Conservation (phyloP, 1,284 basidiomycete species). For the Ustilago hordei region DNA sequence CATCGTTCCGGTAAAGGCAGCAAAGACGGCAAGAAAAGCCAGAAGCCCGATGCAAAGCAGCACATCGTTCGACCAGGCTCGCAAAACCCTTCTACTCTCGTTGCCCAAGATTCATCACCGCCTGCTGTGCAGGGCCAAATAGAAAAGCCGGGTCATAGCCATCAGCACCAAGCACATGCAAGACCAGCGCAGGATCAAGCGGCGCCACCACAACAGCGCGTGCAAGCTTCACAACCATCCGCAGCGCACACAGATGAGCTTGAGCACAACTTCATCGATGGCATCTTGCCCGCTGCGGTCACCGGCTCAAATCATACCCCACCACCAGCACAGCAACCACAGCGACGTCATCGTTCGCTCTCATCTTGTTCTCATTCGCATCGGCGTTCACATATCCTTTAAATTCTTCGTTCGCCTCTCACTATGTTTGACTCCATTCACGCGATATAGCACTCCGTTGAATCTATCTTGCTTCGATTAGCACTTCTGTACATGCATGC, state of each 20-base stretch:
- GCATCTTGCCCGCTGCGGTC: slow-evolving; percentile 2
- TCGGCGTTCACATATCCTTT: slow-evolving; percentile 35
- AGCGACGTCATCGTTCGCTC: slow-evolving; percentile 34
- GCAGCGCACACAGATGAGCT: slow-evolving; percentile 5
- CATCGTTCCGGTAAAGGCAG: not conserved
- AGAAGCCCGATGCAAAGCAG: not conserved
- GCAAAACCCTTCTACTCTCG: slow-evolving; percentile 1
- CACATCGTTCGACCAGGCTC: not conserved
- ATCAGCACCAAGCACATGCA: not conserved
- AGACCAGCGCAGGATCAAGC: not conserved
- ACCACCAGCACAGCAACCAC: slow-evolving; percentile 7
- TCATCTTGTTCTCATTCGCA: slow-evolving; percentile 36
- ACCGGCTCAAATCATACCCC: slow-evolving; percentile 24
- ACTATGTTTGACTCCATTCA: not conserved
- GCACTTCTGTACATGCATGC: not conserved
- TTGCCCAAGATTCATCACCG: not conserved
- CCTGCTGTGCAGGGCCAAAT: not conserved
- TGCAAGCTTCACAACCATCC: slow-evolving; percentile 3
- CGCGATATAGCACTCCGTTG: not conserved
- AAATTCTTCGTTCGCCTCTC: not conserved
- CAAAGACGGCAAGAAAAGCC: not conserved
- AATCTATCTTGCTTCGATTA: not conserved
- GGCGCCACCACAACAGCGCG: not conserved
- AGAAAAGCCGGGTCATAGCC: slow-evolving; percentile 1
- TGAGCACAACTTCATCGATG: slow-evolving; percentile 9